A percentile compares a stretch with the other conserved stretches of the same genome.
phyloP scores from a whole-genome alignment of 129 eudicot species.

The Helianthus annuus region DNA sequence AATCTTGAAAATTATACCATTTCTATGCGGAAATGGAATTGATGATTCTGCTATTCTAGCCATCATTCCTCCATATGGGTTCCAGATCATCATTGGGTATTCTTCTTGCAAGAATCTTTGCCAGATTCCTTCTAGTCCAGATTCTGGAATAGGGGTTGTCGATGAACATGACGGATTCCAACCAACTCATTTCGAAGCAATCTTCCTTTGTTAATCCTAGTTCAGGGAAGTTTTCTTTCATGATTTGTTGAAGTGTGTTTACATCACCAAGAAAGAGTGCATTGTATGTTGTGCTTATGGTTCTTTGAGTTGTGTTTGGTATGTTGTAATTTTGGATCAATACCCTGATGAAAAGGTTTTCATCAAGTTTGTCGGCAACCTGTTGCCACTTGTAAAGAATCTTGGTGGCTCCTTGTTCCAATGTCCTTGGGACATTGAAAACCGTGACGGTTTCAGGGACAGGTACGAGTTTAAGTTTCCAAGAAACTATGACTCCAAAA shows the following conservation, averaged over 20 bases:
- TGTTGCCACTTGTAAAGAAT: conserved; percentile 11
- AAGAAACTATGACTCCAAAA: conserved; percentile 11
- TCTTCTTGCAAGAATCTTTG: conserved; percentile 19
- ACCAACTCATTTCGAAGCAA: conserved; percentile 19
- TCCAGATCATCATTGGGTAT: conserved; percentile 11
- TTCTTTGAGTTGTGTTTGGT: conserved; percentile 2
- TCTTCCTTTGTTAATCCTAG: conserved; percentile 10
- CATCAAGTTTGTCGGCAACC: conserved; percentile 13
- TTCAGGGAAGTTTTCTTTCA: conserved; percentile 17
- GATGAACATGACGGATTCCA: conserved; percentile 10
- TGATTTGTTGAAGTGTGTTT: conserved; percentile 10
- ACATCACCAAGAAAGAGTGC: conserved; percentile 12
- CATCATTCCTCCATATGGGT: conserved; percentile 22
- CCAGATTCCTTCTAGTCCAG: background rate
- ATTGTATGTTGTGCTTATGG: conserved; percentile 1
- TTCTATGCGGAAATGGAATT: conserved; percentile 18
- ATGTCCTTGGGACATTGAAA: background rate
- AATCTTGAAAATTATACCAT: conserved; percentile 7
- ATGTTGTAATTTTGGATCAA: background rate
- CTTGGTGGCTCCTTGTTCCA: conserved; percentile 5
- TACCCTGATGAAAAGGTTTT: conserved; percentile 12
- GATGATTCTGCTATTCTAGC: conserved; percentile 6
- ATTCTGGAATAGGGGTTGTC: conserved; percentile 17
- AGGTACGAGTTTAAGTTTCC: conserved; percentile 17
- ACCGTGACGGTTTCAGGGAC: conserved; percentile 16